Percentiles rank a stretch among this genome's conserved stretches.
phyloP scores from a whole-genome alignment of 2,329 filamentous ascomycete genomes.

The Sporothrix inflata region DNA sequence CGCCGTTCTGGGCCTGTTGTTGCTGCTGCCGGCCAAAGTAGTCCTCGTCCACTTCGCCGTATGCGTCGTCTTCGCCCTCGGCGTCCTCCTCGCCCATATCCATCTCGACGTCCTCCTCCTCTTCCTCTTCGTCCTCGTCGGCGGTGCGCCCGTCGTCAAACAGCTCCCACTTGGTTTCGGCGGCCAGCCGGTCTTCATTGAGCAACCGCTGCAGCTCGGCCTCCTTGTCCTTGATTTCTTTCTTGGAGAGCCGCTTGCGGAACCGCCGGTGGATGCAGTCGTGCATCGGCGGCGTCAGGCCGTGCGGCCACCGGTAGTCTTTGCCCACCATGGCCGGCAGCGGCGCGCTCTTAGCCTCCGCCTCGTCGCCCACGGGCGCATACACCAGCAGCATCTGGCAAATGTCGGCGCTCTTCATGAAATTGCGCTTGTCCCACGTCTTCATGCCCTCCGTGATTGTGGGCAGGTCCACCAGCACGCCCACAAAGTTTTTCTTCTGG shows the following conservation, averaged over 20 bases:
- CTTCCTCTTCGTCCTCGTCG: constrained; percentile 42
- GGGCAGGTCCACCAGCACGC: constrained; percentile 78
- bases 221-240: constrained; percentile 84
- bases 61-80: constrained; percentile 51
- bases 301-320: constrained; percentile 78
- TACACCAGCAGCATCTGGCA: constrained; percentile 87
- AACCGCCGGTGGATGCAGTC: constrained; percentile 82
- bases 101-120: constrained; percentile 61
- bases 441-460: constrained; percentile 91
- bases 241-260: constrained; percentile 77
- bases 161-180: constrained; percentile 66
- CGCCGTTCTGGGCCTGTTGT: constrained; percentile 32
- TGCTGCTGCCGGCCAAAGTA: constrained; percentile 40
- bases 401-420: constrained; percentile 87
- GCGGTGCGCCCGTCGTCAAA: constrained; percentile 54
- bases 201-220: constrained; percentile 75
- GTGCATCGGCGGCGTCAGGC: constrained; percentile 85
- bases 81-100: constrained; percentile 58
- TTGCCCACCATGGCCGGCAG: constrained; percentile 72
- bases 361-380: constrained; percentile 65
- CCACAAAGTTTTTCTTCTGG: constrained; percentile 72
- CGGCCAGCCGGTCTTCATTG: constrained; percentile 65
- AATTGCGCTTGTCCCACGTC: constrained; percentile 84
- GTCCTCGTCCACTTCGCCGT: constrained; percentile 64
- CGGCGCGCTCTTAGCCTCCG: constrained; percentile 67